Percentiles rank a stretch among this genome's conserved stretches.
Conservation (phyloP, 495 filamentous ascomycete species). For the Aspergillus sclerotiicarbonarius region DNA sequence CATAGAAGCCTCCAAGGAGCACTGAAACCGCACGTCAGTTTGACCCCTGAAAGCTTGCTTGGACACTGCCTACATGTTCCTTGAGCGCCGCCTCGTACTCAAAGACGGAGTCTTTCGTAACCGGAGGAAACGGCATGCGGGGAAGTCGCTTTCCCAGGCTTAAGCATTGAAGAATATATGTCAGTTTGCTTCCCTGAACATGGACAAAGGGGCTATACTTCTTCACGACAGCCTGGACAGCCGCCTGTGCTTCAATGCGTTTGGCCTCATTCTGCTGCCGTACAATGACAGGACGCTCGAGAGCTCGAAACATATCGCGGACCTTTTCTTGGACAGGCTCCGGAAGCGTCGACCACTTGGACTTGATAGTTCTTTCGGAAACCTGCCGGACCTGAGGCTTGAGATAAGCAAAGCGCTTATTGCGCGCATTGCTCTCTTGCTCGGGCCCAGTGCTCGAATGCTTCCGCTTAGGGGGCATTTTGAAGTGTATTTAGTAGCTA, state of each 20-base stretch:
- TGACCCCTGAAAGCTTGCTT: neutral
- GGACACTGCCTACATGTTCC: conserved; percentile 45
- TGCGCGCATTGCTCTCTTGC: conserved; percentile 20
- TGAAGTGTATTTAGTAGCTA: neutral
- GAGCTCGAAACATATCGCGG: conserved; percentile 48
- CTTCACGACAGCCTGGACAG: conserved; percentile 47
- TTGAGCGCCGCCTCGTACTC: conserved; percentile 59
- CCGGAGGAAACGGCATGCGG: conserved; percentile 59
- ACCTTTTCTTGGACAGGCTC: conserved; percentile 51
- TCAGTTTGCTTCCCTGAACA: neutral
- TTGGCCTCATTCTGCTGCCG: conserved; percentile 54
- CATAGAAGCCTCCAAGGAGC: conserved; percentile 49
- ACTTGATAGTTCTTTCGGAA: conserved; percentile 53
- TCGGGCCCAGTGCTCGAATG: conserved; percentile 25
- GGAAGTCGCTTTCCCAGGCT: conserved; percentile 51
- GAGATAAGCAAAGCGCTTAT: conserved; percentile 44
- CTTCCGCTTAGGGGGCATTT: conserved; percentile 43
- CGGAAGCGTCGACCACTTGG: conserved; percentile 58
- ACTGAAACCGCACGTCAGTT: conserved; percentile 31
- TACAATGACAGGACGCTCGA: conserved; percentile 56
- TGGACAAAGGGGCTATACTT: conserved; percentile 30
- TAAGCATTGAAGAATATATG: neutral
- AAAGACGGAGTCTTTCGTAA: conserved; percentile 55
- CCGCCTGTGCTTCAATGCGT: conserved; percentile 54
- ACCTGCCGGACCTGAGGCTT: conserved; percentile 52